These are phyloP conservation scores for Scalesia atractyloides DNA, from an alignment of 129 eudicot species.

Conservation along the genomic window DNA sequence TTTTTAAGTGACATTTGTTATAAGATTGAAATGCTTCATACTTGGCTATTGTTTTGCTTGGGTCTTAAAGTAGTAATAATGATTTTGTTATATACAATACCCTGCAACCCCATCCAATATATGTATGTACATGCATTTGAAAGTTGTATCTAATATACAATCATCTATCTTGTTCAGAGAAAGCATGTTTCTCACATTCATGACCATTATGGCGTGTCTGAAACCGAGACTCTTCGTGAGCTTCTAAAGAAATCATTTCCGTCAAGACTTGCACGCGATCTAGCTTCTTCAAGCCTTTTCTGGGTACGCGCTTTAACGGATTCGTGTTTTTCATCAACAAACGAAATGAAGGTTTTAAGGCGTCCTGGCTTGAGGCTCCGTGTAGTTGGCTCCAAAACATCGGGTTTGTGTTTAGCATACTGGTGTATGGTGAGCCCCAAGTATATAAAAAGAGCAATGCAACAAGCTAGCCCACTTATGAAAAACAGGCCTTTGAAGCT, in stretches of 20 bases:
- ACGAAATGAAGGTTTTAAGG: slow-evolving; percentile 54
- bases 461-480: slow-evolving; percentile 61
- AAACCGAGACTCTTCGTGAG: slow-evolving; percentile 21
- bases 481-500: slow-evolving; percentile 74
- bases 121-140: slow-evolving; percentile 4
- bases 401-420: slow-evolving; percentile 39
- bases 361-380: slow-evolving; percentile 42
- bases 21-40: too few species aligned
- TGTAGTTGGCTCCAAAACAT: slow-evolving; percentile 34
- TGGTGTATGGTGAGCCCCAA: slow-evolving; percentile 37
- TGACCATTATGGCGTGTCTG: slow-evolving; percentile 30
- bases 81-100: neutral
- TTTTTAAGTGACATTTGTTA: too few species aligned
- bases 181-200: slow-evolving; percentile 15
- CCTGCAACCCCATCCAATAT: neutral
- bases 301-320: slow-evolving; percentile 44
- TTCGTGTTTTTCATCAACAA: slow-evolving; percentile 64
- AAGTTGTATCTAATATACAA: neutral
- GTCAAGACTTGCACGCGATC: slow-evolving; percentile 28
- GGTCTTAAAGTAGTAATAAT: neutral
- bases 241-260: slow-evolving; percentile 31
- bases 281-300: slow-evolving; percentile 40
- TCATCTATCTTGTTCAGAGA: slow-evolving; percentile 5
- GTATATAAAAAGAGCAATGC: slow-evolving; percentile 56
- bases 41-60: too few species aligned